Evolutionary conservation across 805 yeast genomes (phyloP).

Genomic region (Candida tallmaniae): DNA sequence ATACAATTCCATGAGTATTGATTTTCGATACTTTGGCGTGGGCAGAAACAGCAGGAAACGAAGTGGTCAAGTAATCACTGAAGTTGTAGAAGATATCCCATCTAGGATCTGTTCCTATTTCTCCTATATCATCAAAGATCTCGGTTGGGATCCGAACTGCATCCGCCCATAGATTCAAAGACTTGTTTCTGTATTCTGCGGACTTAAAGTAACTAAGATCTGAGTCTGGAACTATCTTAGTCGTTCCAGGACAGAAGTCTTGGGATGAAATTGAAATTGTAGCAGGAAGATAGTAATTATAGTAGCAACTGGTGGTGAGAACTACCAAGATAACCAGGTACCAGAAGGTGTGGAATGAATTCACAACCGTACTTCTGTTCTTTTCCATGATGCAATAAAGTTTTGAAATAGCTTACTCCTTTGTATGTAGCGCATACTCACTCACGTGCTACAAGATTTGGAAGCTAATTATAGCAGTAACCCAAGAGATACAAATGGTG

Average conservation of each 20-base stretch:
- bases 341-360: no score
- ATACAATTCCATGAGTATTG: conserved; percentile 60
- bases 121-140: conserved; percentile 10
- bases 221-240: conserved; percentile 4
- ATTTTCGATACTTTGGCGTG: conserved; percentile 50
- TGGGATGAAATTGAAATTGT: no score
- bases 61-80: conserved; percentile 46
- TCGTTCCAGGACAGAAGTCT: conserved; percentile 7
- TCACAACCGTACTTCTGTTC: no score
- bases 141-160: conserved; percentile 10
- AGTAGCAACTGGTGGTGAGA: no score
- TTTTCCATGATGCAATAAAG: no score
- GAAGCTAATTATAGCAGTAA: no score
- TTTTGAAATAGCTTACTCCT: no score
- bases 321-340: not conserved
- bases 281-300: no score
- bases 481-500: no score
- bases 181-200: conserved; percentile 6
- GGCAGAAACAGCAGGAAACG: conserved; percentile 51
- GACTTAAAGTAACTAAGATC: conserved; percentile 8
- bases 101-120: conserved; percentile 9
- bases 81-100: conserved; percentile 43
- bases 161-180: conserved; percentile 6
- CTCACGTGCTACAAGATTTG: no score
- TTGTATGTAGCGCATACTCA: no score